phyloP scores from a whole-genome alignment of 768 basidiomycete genomes.

The Suillus occidentalis region DNA sequence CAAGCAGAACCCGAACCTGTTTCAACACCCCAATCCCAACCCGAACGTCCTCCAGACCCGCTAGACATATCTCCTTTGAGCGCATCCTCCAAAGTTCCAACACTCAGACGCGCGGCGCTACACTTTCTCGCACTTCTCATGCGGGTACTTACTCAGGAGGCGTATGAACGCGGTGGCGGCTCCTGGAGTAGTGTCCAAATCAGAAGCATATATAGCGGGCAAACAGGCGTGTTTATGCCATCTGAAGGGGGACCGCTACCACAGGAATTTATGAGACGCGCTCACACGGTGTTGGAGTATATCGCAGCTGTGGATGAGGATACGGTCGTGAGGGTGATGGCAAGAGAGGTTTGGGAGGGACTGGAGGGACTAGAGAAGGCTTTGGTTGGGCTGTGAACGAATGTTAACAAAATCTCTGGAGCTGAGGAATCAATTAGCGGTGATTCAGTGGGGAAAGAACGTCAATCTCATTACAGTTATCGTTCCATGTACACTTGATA shows the following conservation, averaged over 20 bases:
- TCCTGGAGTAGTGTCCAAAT: constrained; percentile 16
- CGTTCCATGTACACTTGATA: neutral
- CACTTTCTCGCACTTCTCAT: constrained; percentile 75
- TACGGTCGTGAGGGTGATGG: constrained; percentile 69
- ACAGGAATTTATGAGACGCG: constrained; percentile 45
- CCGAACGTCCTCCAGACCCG: neutral
- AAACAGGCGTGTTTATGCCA: neutral
- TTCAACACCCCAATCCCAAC: constrained; percentile 20
- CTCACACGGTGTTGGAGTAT: constrained; percentile 65
- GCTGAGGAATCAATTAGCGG: neutral
- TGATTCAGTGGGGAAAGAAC: neutral
- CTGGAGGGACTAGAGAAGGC: constrained; percentile 52
- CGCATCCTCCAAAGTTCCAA: constrained; percentile 64
- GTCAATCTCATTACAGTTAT: neutral
- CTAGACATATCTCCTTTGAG: constrained; percentile 1
- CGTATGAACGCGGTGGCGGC: constrained; percentile 39
- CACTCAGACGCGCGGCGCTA: constrained; percentile 83
- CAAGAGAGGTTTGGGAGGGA: constrained; percentile 62
- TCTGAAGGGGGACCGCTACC: constrained; percentile 8
- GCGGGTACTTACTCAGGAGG: constrained; percentile 52
- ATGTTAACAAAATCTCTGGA: neutral
- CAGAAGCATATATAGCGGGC: constrained; percentile 4
- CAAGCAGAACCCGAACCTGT: constrained; percentile 61
- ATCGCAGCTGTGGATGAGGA: constrained; percentile 74
- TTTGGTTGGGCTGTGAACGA: constrained; percentile 34